Percentiles rank a stretch among this genome's conserved stretches.
phyloP scores from a whole-genome alignment of 139 green algal species.

The Chlorella sp. region DNA sequence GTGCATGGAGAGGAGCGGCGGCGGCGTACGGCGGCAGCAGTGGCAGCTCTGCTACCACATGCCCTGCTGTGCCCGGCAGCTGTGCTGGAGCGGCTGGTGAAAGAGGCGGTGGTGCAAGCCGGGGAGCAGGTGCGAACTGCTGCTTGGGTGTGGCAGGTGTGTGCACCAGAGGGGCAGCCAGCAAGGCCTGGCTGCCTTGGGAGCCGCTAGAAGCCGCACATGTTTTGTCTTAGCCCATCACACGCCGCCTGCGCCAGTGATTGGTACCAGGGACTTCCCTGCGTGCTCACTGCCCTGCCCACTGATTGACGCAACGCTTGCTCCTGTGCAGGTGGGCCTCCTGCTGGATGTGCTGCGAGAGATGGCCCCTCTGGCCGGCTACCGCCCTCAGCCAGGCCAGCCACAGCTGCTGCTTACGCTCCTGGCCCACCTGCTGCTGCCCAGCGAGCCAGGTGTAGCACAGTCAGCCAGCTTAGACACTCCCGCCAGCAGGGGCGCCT shows the following conservation, averaged over 20 bases:
- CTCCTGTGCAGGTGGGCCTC: neutral
- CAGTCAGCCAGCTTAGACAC: neutral
- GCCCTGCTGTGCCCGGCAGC: constrained; percentile 33
- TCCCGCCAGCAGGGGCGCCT: neutral
- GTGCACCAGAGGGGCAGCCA: too few relatives aligned
- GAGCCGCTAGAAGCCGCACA: too few relatives aligned
- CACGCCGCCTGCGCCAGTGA: too few relatives aligned
- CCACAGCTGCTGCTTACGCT: neutral
- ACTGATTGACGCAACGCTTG: neutral
- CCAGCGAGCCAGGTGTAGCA: neutral
- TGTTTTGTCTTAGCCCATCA: neutral
- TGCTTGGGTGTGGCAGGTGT: neutral
- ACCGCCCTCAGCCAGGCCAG: neutral
- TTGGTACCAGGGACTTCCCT: too few relatives aligned
- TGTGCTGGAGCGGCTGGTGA: constrained; percentile 25
- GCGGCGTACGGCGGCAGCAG: constrained; percentile 16
- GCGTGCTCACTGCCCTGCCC: too few relatives aligned
- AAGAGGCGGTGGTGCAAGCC: constrained; percentile 15
- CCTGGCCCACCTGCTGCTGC: constrained; percentile 2
- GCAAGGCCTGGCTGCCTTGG: neutral
- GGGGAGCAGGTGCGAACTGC: neutral
- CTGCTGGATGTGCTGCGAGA: constrained; percentile 29
- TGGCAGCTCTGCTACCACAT: constrained; percentile 26
- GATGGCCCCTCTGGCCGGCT: neutral
- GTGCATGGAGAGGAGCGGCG: constrained; percentile 30